Evolutionary conservation across 345 rosid species (phyloP).

Genomic region (Populus ilicifolia): DNA sequence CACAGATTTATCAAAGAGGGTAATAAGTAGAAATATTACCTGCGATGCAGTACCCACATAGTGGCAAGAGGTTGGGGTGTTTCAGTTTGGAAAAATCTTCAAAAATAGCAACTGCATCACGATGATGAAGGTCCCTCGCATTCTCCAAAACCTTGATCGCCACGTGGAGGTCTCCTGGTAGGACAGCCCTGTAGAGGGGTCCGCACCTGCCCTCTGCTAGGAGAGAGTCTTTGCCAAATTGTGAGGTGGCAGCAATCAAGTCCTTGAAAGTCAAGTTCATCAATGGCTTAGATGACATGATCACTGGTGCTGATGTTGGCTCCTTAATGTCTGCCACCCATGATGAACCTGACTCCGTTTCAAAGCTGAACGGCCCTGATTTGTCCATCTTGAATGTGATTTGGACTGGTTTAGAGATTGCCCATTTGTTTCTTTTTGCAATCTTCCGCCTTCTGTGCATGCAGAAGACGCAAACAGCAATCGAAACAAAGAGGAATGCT

Average conservation of each 20-base stretch:
- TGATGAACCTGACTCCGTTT: constrained; percentile 79
- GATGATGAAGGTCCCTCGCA: constrained; percentile 47
- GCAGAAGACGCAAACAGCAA: constrained; percentile 21
- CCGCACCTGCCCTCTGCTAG: constrained; percentile 79
- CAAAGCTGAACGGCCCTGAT: constrained; percentile 90
- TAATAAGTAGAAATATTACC: constrained; percentile 33
- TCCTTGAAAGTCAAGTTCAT: constrained; percentile 85
- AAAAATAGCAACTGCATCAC: constrained; percentile 51
- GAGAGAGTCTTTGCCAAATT: constrained; percentile 79
- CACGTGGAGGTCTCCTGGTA: constrained; percentile 87
- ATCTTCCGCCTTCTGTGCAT: constrained; percentile 32
- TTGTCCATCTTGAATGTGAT: constrained; percentile 64
- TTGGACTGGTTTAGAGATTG: constrained; percentile 72
- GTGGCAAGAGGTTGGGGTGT: constrained; percentile 79
- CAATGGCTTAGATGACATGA: constrained; percentile 83
- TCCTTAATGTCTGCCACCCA: constrained; percentile 94
- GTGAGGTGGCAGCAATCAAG: constrained; percentile 90
- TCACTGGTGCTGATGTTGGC: constrained; percentile 75
- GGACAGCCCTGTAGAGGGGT: constrained; percentile 74
- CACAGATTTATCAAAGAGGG: background rate
- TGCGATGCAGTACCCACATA: constrained; percentile 92
- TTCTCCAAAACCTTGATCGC: constrained; percentile 83
- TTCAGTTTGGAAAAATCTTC: constrained; percentile 69
- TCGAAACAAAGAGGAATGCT: constrained; percentile 33
- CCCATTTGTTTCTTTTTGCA: constrained; percentile 64